phyloP scores from a whole-genome alignment of 176 grass and related monocot species.

The Poa annua region DNA sequence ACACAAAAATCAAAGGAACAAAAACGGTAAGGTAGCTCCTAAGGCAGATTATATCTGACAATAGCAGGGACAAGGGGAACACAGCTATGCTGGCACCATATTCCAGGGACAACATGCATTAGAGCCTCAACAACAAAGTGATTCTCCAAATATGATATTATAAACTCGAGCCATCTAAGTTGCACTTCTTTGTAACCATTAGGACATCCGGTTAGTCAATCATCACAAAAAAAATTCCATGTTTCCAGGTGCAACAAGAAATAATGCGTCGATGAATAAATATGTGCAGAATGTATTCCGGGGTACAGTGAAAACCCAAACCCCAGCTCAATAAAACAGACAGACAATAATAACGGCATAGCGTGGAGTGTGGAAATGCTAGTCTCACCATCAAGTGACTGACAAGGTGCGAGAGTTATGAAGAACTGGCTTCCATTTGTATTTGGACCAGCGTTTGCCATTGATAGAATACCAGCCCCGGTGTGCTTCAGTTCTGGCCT shows the following conservation, averaged over 20 bases:
- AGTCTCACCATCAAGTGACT: conserved; percentile 90
- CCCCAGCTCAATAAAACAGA: background rate
- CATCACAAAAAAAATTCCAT: background rate
- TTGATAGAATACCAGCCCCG: conserved; percentile 88
- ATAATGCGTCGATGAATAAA: background rate
- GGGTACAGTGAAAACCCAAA: background rate
- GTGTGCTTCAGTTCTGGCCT: conserved; percentile 91
- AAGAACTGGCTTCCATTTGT: conserved; percentile 98
- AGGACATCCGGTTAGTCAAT: background rate
- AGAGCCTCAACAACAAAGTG: background rate
- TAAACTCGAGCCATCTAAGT: background rate
- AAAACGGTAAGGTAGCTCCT: background rate
- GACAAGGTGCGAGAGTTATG: conserved; percentile 91
- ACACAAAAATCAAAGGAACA: background rate
- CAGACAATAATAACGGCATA: background rate
- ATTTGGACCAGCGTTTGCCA: conserved; percentile 94
- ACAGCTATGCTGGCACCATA: conserved; percentile 2
- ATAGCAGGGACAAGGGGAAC: background rate
- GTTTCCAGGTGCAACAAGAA: conserved; percentile 17
- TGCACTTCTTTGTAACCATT: background rate
- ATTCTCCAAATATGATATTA: background rate
- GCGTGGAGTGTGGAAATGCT: background rate
- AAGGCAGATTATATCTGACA: background rate
- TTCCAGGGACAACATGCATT: conserved; percentile 5
- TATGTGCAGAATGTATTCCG: background rate